A percentile compares a stretch with the other conserved stretches of the same genome.
Conservation (phyloP, 2,329 filamentous ascomycete species). For the Septoria linicola region DNA sequence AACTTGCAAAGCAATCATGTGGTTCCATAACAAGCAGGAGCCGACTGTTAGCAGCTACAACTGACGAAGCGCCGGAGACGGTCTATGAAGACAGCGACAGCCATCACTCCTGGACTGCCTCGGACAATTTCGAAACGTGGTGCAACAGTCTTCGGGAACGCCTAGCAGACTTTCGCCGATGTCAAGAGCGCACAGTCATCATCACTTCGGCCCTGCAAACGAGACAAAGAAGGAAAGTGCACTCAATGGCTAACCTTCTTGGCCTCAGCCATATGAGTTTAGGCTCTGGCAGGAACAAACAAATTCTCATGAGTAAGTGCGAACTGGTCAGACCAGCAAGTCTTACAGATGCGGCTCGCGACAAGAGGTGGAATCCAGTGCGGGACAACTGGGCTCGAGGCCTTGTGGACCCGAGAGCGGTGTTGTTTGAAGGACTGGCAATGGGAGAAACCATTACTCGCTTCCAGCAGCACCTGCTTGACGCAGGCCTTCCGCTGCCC, state of each 20-base stretch:
- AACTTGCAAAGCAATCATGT: neutral
- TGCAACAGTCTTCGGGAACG: constrained; percentile 14
- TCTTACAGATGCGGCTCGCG: neutral
- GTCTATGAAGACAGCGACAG: constrained; percentile 24
- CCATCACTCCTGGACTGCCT: constrained; percentile 23
- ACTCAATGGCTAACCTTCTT: constrained; percentile 23
- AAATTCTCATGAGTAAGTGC: constrained; percentile 22
- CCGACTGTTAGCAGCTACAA: constrained; percentile 16
- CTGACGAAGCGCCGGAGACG: constrained; percentile 10
- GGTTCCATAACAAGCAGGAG: constrained; percentile 3
- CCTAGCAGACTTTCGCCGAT: constrained; percentile 17
- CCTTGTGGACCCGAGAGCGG: constrained; percentile 15
- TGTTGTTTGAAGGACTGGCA: constrained; percentile 17
- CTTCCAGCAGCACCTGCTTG: constrained; percentile 10
- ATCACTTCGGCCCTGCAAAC: constrained; percentile 20
- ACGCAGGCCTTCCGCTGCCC: constrained; percentile 12
- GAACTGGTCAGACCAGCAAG: constrained; percentile 6
- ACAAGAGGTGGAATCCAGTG: constrained; percentile 21
- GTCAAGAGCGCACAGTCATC: constrained; percentile 14
- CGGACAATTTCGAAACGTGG: constrained; percentile 21
- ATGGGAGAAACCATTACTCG: neutral
- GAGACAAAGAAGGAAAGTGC: constrained; percentile 21
- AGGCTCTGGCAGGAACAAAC: constrained; percentile 18
- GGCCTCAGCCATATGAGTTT: constrained; percentile 24
- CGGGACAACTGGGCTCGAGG: constrained; percentile 18